A percentile compares a stretch with the other conserved stretches of the same genome.
phyloP scores from a whole-genome alignment of 164 flowering plant genomes.

The Warburgia ugandensis region DNA sequence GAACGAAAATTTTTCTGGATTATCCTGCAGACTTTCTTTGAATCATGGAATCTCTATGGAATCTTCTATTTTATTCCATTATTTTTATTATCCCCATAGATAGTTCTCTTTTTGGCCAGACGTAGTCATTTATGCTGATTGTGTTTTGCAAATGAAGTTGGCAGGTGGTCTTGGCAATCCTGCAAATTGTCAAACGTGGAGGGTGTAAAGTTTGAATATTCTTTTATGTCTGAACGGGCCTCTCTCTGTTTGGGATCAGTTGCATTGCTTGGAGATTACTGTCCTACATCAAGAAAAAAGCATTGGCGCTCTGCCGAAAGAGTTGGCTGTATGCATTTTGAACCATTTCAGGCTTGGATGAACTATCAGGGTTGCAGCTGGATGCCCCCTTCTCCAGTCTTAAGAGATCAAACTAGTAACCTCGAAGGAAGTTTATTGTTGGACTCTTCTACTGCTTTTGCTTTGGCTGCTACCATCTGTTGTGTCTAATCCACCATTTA shows the following conservation, averaged over 20 bases:
- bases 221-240: constrained; percentile 70
- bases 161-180: no score
- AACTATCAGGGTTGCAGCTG: constrained; percentile 20
- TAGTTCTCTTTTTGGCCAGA: no score
- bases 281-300: constrained; percentile 52
- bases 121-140: no score
- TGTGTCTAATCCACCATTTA: constrained; percentile 11
- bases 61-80: no score
- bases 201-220: constrained; percentile 36
- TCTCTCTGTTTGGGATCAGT: constrained; percentile 46
- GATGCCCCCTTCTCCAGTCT: constrained; percentile 25
- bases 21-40: no score
- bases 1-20: no score
- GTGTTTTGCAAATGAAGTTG: no score
- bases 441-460: background rate
- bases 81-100: no score
- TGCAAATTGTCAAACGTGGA: no score
- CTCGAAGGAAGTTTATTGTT: background rate
- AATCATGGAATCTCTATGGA: no score
- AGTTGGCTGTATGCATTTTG: constrained; percentile 42
- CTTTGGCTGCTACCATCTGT: constrained; percentile 6
- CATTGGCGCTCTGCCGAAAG: constrained; percentile 13
- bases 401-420: constrained; percentile 9
- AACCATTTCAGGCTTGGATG: constrained; percentile 8
- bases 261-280: constrained; percentile 67